Base-by-base conservation (phyloP, 148 eudicot species). In the Talinum fruticosum region DNA sequence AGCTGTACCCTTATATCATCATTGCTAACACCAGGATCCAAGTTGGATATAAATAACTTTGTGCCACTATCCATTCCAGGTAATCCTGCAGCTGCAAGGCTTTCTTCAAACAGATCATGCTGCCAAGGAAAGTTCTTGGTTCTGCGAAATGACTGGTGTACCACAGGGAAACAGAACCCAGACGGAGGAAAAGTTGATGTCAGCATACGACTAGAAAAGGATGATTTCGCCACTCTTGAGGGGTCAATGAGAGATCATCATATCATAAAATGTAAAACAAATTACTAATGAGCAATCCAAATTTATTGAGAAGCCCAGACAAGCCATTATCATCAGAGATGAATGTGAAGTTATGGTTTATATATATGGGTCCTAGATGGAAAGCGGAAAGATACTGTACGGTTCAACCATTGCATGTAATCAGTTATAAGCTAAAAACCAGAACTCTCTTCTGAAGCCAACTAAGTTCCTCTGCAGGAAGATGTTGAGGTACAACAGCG, bases 1-100 rank as follows among this genome's bases (percentile, higher is more conserved):
- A 80, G 83, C 73, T 81, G 85, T 92, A 95, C 99, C 97, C 96
- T 89, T 84, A 95, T 92, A 88, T 92, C 99, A 83, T 95, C 89
- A 87, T 87, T 95, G 78, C 92, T 86, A 81, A 95, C 99, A 78
- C 97, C 91, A 77, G 51, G 16, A 44, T 91, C 97, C 91, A 95
- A 85, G 87, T 95, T 95, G 61, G 94, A 89, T 65, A 95, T 71
- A 68, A 77, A 79, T 67, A 95, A 83, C 86, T 87, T 92, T 76
- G 97, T 86, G 74, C 88, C 92, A 92, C 72, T 85, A 71, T 92
- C 97, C 79, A 84, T 75, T 75, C 88, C 87, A 71, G 94, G 83
- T 77, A 91, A 44, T 75, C 97, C 97, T 76, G 85, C 96, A 78
- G 97, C 93, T 86, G 88, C 86, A 75, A 95, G 94, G 86, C 99